These are phyloP conservation scores for Chlorencoelia australis DNA, from an alignment of 2,329 filamentous ascomycete genomes.

Conservation along the genomic window DNA sequence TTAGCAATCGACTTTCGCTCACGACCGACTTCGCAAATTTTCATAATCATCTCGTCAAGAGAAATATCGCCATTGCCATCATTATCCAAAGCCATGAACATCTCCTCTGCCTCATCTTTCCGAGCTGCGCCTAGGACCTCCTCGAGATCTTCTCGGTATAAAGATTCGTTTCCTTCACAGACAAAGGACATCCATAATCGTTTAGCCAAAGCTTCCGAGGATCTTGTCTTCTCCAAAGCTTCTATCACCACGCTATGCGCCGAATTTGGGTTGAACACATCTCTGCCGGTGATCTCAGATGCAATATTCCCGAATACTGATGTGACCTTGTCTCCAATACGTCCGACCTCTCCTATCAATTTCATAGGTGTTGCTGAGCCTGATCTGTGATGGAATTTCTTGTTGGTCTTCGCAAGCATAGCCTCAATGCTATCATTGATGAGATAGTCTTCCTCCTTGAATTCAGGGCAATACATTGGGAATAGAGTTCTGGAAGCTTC, in stretches of 20 bases:
- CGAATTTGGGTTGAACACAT: conserved; percentile 87
- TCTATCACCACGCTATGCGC: conserved; percentile 83
- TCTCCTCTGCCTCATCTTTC: conserved; percentile 72
- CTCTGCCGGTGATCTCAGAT: conserved; percentile 88
- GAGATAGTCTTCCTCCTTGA: conserved; percentile 81
- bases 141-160: conserved; percentile 71
- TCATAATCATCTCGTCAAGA: conserved; percentile 76
- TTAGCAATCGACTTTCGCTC: conserved; percentile 81
- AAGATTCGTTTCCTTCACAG: conserved; percentile 71
- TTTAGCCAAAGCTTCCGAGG: conserved; percentile 84
- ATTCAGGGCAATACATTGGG: conserved; percentile 85
- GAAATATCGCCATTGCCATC: conserved; percentile 92
- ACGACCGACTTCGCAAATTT: conserved; percentile 72
- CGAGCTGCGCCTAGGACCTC: conserved; percentile 76
- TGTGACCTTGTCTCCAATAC: conserved; percentile 86
- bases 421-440: conserved; percentile 79
- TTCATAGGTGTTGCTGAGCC: conserved; percentile 69
- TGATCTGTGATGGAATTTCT: conserved; percentile 31
- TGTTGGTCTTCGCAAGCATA: conserved; percentile 48
- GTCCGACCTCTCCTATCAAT: conserved; percentile 62
- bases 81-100: conserved; percentile 69
- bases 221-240: conserved; percentile 73
- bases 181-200: conserved; percentile 99
- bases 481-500: conserved; percentile 84
- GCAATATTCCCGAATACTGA: conserved; percentile 89